phyloP scores from a whole-genome alignment of 352 stramenopile genomes.

The Nothophytophthora sp. region DNA sequence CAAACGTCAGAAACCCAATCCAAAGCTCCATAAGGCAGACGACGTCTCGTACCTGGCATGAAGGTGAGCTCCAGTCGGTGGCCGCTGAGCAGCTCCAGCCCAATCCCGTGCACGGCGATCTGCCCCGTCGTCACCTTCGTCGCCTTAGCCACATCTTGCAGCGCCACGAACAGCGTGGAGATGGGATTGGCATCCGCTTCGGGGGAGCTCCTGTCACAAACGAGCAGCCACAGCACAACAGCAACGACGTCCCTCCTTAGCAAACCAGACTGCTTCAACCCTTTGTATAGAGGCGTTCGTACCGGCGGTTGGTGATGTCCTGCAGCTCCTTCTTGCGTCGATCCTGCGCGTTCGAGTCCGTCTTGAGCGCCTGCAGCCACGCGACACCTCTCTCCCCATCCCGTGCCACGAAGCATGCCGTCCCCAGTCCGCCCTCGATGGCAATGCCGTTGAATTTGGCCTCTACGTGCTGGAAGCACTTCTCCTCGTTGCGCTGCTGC shows the following conservation, averaged over 20 bases:
- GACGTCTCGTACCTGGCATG: conserved; percentile 45
- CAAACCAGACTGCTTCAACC: no score
- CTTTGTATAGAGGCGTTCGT: neutral
- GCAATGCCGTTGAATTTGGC: conserved; percentile 51
- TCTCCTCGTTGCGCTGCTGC: neutral
- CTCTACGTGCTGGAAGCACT: conserved; percentile 44
- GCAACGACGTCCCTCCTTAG: no score
- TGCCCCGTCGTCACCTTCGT: conserved; percentile 38
- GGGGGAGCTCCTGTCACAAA: neutral
- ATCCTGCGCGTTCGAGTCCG: conserved; percentile 56
- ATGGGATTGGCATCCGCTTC: conserved; percentile 17
- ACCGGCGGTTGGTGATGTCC: conserved; percentile 49
- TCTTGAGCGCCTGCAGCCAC: conserved; percentile 51
- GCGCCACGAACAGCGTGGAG: conserved; percentile 34
- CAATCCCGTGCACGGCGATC: conserved; percentile 41
- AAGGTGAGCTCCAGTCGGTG: conserved; percentile 58
- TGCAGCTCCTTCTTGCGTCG: conserved; percentile 55
- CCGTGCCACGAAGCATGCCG: conserved; percentile 21
- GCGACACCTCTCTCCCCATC: conserved; percentile 40
- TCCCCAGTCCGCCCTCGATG: conserved; percentile 54
- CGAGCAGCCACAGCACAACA: neutral
- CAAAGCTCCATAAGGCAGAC: no score
- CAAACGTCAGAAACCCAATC: neutral
- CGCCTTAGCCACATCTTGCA: conserved; percentile 26
- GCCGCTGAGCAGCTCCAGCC: conserved; percentile 31